Evolutionary conservation across 257 asterid species (phyloP).

Genomic region (Gardenia jasminoides): DNA sequence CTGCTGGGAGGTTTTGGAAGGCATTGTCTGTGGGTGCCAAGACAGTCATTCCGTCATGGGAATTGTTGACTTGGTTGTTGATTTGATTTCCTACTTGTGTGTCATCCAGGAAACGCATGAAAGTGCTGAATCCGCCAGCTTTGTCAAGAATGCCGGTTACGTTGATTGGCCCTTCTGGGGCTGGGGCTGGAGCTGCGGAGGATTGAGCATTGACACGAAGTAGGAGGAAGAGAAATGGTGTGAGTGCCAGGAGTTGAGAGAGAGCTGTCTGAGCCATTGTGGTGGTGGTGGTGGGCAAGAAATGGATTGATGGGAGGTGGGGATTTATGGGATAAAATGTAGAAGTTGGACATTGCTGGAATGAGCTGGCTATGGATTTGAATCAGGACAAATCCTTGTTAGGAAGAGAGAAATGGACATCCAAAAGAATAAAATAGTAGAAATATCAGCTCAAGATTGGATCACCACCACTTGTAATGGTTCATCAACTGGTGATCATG

Average conservation of each 20-base stretch:
- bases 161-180: conserved; percentile 66
- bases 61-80: conserved; percentile 73
- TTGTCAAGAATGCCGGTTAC: conserved; percentile 61
- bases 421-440: conserved; percentile 23
- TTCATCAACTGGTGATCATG: background rate
- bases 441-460: background rate
- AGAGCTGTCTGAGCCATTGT: conserved; percentile 37
- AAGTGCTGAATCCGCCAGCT: conserved; percentile 44
- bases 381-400: conserved; percentile 28
- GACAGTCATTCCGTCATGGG: conserved; percentile 71
- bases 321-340: conserved; percentile 26
- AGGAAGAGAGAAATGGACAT: conserved; percentile 12
- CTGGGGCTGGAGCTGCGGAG: conserved; percentile 52
- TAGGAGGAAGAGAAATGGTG: conserved; percentile 24
- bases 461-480: background rate
- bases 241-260: conserved; percentile 31
- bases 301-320: background rate
- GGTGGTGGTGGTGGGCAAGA: conserved; percentile 12
- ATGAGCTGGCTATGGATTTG: conserved; percentile 53
- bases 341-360: conserved; percentile 46
- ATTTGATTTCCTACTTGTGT: conserved; percentile 64
- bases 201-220: conserved; percentile 39
- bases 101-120: conserved; percentile 51
- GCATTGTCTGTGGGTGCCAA: conserved; percentile 89
- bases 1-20: conserved; percentile 70